Conservation (phyloP, 78 protist genomes). For the Chrysochromulina parva region DNA sequence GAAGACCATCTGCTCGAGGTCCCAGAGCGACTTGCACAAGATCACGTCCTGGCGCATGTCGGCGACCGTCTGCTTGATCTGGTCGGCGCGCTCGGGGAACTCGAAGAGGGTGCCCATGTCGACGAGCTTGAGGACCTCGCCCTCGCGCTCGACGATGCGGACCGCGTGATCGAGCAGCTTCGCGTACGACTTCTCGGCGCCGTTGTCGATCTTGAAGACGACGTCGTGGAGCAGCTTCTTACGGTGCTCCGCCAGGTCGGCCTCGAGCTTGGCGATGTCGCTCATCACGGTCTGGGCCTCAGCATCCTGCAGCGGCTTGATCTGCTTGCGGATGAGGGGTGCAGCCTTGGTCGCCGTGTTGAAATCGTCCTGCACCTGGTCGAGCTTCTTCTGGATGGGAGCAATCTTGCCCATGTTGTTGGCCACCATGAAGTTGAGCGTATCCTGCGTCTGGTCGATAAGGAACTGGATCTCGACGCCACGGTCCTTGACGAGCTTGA, state of each 20-base stretch:
- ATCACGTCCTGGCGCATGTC: neutral
- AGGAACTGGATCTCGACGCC: neutral
- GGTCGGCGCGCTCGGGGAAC: neutral
- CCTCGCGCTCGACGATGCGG: neutral
- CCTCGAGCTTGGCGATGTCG: neutral
- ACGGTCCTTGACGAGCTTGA: neutral
- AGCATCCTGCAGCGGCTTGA: slow-evolving; percentile 1
- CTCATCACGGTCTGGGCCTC: neutral
- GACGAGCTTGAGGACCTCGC: neutral
- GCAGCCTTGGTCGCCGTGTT: neutral
- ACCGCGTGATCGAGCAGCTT: neutral
- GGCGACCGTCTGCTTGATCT: neutral
- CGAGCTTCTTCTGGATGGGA: neutral
- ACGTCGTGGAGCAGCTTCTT: neutral
- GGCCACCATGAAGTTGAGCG: neutral
- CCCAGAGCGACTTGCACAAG: slow-evolving; percentile 48
- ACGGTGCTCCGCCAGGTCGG: neutral
- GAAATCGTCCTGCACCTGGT: neutral
- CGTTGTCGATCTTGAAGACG: neutral
- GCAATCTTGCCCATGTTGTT: neutral
- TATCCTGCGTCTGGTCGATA: neutral
- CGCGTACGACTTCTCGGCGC: neutral
- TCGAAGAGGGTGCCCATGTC: neutral
- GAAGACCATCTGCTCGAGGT: neutral
- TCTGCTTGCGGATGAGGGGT: neutral